Evolutionary conservation across 768 basidiomycete genomes (phyloP).

Genomic region (Rhodocollybia butyracea): DNA sequence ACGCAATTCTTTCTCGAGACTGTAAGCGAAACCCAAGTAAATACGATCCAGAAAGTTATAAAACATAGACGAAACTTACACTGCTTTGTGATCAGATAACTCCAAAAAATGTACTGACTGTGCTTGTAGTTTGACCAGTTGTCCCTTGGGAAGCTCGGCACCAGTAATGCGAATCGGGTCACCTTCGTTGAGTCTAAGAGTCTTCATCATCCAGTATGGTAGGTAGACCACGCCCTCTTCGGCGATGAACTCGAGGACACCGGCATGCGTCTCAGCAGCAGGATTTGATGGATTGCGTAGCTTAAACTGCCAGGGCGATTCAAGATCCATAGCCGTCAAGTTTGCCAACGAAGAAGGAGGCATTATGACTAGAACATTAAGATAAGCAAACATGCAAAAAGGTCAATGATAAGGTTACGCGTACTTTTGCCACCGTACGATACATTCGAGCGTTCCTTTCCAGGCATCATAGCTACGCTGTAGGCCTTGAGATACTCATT

Average conservation of each 20-base stretch:
- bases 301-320: conserved; percentile 94
- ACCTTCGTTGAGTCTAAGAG: conserved; percentile 87
- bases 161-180: conserved; percentile 94
- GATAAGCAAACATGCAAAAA: neutral
- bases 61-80: too few species aligned
- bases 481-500: conserved; percentile 94
- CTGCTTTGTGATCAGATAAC: conserved; percentile 95
- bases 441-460: conserved; percentile 82
- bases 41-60: neutral
- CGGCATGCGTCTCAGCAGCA: conserved; percentile 87
- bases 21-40: conserved; percentile 23
- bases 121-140: conserved; percentile 94
- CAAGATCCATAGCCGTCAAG: conserved; percentile 83
- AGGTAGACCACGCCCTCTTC: conserved; percentile 94
- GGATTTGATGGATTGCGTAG: conserved; percentile 86
- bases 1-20: conserved; percentile 91
- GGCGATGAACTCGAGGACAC: conserved; percentile 98
- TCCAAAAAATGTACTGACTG: conserved; percentile 95
- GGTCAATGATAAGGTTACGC: conserved; percentile 19
- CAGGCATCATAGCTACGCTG: conserved; percentile 90
- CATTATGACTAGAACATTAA: conserved; percentile 75
- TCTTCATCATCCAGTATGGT: conserved; percentile 99
- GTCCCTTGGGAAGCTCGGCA: conserved; percentile 84
- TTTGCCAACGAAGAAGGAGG: conserved; percentile 92
- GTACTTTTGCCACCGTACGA: conserved; percentile 97